These are phyloP conservation scores for Fusarium graminum DNA, from an alignment of 2,329 filamentous ascomycete species.

Conservation along the genomic window DNA sequence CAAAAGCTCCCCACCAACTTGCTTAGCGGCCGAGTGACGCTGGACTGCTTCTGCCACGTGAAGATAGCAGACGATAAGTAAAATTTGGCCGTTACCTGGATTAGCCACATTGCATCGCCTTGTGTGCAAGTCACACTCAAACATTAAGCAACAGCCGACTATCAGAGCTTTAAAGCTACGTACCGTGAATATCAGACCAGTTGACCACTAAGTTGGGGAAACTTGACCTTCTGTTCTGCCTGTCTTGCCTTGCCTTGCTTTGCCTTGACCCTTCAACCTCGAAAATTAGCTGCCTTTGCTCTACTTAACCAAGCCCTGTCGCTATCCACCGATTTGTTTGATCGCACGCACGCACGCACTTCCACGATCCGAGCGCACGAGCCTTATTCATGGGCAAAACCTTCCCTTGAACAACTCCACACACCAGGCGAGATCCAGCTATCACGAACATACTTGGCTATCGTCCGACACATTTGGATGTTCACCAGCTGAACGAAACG, in stretches of 20 bases:
- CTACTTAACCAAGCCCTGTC: slow-evolving; percentile 16
- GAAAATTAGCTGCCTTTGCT: slow-evolving; percentile 2
- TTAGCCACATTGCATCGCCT: slow-evolving; percentile 49
- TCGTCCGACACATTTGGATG: slow-evolving; percentile 40
- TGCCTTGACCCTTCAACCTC: slow-evolving; percentile 20
- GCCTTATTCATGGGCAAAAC: slow-evolving; percentile 40
- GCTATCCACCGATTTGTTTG: slow-evolving; percentile 30
- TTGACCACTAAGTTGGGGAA: slow-evolving; percentile 28
- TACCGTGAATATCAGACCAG: slow-evolving; percentile 33
- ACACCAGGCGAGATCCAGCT: slow-evolving; percentile 22
- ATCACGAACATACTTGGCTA: slow-evolving; percentile 20
- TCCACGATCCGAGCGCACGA: slow-evolving; percentile 36
- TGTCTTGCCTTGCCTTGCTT: slow-evolving; percentile 20
- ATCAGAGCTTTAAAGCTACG: slow-evolving; percentile 34
- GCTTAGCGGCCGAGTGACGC: slow-evolving; percentile 32
- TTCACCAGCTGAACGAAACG: slow-evolving; percentile 30
- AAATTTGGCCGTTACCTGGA: slow-evolving; percentile 47
- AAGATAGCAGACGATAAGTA: slow-evolving; percentile 49
- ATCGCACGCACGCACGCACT: slow-evolving; percentile 33
- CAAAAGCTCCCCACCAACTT: slow-evolving; percentile 28
- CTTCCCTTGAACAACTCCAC: slow-evolving; percentile 37
- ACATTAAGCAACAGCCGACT: slow-evolving; percentile 37
- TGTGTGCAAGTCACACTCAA: slow-evolving; percentile 44
- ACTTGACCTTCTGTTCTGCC: slow-evolving; percentile 15
- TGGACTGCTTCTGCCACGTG: slow-evolving; percentile 41